These are phyloP conservation scores for Jaenimonas drosophilae DNA, from an alignment of 208 protist species.

Conservation along the genomic window DNA sequence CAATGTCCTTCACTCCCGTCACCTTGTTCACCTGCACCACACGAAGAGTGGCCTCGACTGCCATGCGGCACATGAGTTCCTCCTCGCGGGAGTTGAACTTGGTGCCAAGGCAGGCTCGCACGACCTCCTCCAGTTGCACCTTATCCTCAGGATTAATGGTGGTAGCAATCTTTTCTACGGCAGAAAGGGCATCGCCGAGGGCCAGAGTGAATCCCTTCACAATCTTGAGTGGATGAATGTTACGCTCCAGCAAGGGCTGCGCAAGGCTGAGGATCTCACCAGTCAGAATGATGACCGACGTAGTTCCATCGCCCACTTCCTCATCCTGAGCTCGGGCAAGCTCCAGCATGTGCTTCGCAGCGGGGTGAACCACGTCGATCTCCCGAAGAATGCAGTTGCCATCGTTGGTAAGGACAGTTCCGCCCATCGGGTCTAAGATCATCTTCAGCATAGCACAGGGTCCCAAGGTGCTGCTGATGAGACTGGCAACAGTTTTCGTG, in stretches of 20 bases:
- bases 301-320: slow-evolving; percentile 99
- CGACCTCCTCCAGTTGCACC: slow-evolving; percentile 83
- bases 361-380: slow-evolving; percentile 99
- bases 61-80: slow-evolving; percentile 96
- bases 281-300: slow-evolving; percentile 99
- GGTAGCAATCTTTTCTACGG: slow-evolving; percentile 90
- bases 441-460: slow-evolving; percentile 99
- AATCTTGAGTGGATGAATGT: slow-evolving; percentile 99
- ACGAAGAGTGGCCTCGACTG: slow-evolving; percentile 96
- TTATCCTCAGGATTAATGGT: slow-evolving; percentile 92
- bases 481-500: slow-evolving; percentile 96
- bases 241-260: slow-evolving; percentile 96
- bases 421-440: slow-evolving; percentile 99
- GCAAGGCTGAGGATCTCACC: slow-evolving; percentile 97
- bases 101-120: slow-evolving; percentile 96
- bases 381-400: slow-evolving; percentile 99
- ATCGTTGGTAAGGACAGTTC: slow-evolving; percentile 99
- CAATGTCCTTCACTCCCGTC: slow-evolving; percentile 94
- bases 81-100: slow-evolving; percentile 98
- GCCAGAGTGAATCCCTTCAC: slow-evolving; percentile 95
- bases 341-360: slow-evolving; percentile 99
- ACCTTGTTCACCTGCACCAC: slow-evolving; percentile 84
- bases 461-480: slow-evolving; percentile 99
- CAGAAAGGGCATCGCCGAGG: slow-evolving; percentile 92
- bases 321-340: slow-evolving; percentile 98